A percentile compares a stretch with the other conserved stretches of the same genome.
Evolutionary conservation across 257 asterid genomes (phyloP).

Genomic region (Hygrophila difformis): DNA sequence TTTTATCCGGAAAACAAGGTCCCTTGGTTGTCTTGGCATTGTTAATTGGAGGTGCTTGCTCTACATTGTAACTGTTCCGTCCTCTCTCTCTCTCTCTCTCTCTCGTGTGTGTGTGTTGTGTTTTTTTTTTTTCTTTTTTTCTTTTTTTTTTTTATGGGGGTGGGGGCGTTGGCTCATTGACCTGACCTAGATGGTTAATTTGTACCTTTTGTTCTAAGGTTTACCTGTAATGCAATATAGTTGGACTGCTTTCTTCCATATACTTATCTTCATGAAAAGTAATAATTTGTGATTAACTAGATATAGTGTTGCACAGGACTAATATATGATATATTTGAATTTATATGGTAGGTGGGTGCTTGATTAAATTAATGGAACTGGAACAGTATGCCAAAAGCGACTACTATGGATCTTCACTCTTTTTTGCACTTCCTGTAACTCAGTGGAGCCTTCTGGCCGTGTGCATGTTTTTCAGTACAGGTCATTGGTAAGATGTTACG

Average conservation of each 20-base stretch:
- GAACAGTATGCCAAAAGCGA: constrained; percentile 25
- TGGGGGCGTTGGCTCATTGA: too few relatives aligned
- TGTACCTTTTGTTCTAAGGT: too few relatives aligned
- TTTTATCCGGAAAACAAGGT: constrained; percentile 91
- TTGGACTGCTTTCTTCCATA: neutral
- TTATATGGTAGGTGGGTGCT: constrained; percentile 62
- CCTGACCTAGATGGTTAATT: too few relatives aligned
- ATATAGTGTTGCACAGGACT: constrained; percentile 6
- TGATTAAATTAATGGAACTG: constrained; percentile 41
- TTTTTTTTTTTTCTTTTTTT: too few relatives aligned
- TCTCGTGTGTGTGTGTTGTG: too few relatives aligned
- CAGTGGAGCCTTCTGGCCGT: constrained; percentile 85
- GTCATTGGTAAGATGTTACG: constrained; percentile 67
- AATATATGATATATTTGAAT: constrained; percentile 13
- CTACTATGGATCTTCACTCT: constrained; percentile 32
- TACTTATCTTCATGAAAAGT: neutral
- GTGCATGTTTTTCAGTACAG: constrained; percentile 84
- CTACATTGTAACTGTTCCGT: too few relatives aligned
- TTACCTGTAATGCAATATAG: too few relatives aligned
- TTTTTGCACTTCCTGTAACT: constrained; percentile 54
- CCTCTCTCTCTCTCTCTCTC: too few relatives aligned
- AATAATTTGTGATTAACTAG: neutral
- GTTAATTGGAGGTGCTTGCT: constrained; percentile 57
- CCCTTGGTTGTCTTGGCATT: constrained; percentile 59
- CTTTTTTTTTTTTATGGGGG: too few relatives aligned